Conservation (phyloP, 805 yeast species). For the Vanderwaltozyma tropicalis region DNA sequence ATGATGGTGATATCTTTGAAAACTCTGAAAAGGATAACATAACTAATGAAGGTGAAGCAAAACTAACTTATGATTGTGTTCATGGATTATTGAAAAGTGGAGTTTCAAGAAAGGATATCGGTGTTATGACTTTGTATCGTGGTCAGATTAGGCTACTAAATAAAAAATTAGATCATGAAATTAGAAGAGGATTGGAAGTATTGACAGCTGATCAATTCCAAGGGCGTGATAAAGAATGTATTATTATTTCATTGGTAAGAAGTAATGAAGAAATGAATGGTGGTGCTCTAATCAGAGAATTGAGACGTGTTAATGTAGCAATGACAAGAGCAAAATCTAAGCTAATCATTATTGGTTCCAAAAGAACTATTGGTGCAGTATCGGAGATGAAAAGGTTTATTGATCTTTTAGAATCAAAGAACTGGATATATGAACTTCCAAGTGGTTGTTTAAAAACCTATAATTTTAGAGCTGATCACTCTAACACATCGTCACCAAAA, state of each 20-base stretch:
- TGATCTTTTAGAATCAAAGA: constrained; percentile 40
- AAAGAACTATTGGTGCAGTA: constrained; percentile 35
- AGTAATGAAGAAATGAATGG: constrained; percentile 55
- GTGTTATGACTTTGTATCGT: constrained; percentile 82
- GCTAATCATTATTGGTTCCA: constrained; percentile 74
- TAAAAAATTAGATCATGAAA: constrained; percentile 15
- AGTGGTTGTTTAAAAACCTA: constrained; percentile 33
- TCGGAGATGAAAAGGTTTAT: constrained; percentile 39
- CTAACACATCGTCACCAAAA: not conserved
- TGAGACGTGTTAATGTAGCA: constrained; percentile 91
- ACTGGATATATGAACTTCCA: constrained; percentile 59
- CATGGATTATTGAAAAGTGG: constrained; percentile 51
- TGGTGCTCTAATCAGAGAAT: constrained; percentile 74
- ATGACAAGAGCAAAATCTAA: constrained; percentile 84
- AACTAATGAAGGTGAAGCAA: constrained; percentile 64
- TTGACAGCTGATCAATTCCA: constrained; percentile 93
- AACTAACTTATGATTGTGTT: constrained; percentile 31
- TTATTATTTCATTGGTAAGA: constrained; percentile 80
- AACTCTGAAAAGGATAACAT: constrained; percentile 63
- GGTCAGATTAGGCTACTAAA: constrained; percentile 57
- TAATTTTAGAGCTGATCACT: constrained; percentile 10
- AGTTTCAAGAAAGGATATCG: constrained; percentile 48
- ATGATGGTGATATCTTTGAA: constrained; percentile 34
- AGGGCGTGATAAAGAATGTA: constrained; percentile 90
- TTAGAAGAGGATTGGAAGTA: constrained; percentile 47